Conservation (phyloP, 495 filamentous ascomycete genomes). For the Pyrenula aspistea region DNA sequence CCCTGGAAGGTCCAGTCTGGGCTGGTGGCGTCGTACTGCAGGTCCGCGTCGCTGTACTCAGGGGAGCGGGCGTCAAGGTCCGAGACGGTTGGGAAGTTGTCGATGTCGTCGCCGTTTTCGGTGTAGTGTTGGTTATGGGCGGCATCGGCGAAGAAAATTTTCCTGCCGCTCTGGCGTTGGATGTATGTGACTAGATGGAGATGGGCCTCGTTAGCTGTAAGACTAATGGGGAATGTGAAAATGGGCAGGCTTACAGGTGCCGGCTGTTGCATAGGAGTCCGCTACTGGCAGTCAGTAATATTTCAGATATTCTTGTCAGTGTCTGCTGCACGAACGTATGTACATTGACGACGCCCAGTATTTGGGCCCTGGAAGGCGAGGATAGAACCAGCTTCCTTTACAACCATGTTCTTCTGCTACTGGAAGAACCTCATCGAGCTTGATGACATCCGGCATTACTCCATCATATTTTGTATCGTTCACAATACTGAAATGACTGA, state of each 20-base stretch:
- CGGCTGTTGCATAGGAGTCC: not conserved
- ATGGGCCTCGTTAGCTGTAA: not conserved
- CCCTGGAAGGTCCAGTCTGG: conserved; percentile 9
- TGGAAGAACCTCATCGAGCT: no score
- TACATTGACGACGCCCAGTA: not conserved
- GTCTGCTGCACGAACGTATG: not conserved
- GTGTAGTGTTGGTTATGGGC: not conserved
- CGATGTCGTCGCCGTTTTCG: not conserved
- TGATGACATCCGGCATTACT: no score
- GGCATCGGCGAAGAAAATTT: not conserved
- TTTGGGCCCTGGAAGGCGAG: no score
- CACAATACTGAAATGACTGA: no score
- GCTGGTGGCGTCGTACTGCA: conserved; percentile 3
- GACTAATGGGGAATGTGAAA: no score
- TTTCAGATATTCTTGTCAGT: not conserved
- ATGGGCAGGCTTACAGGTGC: not conserved
- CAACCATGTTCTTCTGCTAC: no score
- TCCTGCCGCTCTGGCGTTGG: not conserved
- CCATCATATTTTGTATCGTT: no score
- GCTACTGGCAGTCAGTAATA: not conserved
- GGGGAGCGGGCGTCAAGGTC: not conserved
- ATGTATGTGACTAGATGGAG: not conserved
- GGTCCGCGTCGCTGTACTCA: not conserved
- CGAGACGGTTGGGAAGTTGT: not conserved
- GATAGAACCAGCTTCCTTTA: no score